These are phyloP conservation scores for Schoenoplectus tabernaemontani DNA, from an alignment of 202 grass and related monocot species.

Conservation along the genomic window DNA sequence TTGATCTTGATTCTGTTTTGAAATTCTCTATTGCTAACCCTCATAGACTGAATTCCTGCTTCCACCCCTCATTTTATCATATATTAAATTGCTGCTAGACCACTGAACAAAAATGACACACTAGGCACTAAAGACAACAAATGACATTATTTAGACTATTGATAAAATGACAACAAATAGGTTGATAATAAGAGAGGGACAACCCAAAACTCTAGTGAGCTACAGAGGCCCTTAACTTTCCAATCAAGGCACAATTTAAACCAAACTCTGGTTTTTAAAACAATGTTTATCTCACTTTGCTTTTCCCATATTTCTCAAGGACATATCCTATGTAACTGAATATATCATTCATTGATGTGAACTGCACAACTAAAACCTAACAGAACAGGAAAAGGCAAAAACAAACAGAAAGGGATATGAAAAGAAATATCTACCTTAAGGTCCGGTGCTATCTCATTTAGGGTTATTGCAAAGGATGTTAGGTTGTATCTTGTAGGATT, in stretches of 20 bases:
- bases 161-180: background rate
- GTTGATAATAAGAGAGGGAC: background rate
- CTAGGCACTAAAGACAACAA: background rate
- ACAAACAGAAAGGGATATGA: background rate
- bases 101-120: background rate
- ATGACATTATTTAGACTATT: background rate
- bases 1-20: background rate
- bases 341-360: background rate
- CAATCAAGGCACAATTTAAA: background rate
- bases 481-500: constrained; percentile 70
- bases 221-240: background rate
- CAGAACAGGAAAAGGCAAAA: background rate
- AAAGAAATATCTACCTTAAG: constrained; percentile 37
- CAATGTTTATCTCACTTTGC: background rate
- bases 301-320: background rate
- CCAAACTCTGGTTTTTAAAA: background rate
- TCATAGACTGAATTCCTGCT: background rate
- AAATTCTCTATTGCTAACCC: background rate
- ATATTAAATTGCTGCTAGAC: background rate
- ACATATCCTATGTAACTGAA: background rate
- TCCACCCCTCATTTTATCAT: background rate
- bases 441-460: constrained; percentile 44
- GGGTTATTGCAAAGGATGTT: constrained; percentile 54
- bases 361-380: background rate
- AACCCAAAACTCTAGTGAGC: background rate